A percentile compares a stretch with the other conserved stretches of the same genome.
These are phyloP conservation scores for Penicillium chermesinum DNA, from an alignment of 495 filamentous ascomycete species.

Conservation along the genomic window DNA sequence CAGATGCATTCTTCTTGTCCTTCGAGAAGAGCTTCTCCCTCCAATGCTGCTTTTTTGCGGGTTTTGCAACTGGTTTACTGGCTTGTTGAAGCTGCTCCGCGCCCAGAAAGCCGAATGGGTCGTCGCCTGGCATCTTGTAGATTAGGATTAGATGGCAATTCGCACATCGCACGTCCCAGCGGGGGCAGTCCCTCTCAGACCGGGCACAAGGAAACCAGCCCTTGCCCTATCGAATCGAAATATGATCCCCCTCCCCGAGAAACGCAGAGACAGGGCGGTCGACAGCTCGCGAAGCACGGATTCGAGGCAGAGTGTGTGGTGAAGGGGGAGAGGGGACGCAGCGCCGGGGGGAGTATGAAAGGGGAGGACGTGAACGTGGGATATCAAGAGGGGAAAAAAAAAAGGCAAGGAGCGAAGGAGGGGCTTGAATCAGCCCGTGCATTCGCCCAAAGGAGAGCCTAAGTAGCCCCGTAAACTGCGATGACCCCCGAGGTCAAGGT, in stretches of 20 bases:
- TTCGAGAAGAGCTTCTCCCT: constrained; percentile 45
- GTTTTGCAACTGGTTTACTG: constrained; percentile 27
- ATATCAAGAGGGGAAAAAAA: constrained; percentile 1
- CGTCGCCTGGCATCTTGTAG: constrained; percentile 36
- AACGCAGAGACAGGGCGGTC: constrained; percentile 8
- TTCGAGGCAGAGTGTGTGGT: not conserved
- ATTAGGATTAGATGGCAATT: not conserved
- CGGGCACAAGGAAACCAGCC: constrained; percentile 15
- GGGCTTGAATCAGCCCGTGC: constrained; percentile 13
- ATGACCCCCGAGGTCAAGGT: constrained; percentile 3
- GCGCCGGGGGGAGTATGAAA: constrained; percentile 1
- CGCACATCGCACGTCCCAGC: not conserved
- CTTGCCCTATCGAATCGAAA: constrained; percentile 1
- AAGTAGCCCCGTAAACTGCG: constrained; percentile 7
- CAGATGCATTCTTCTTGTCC: constrained; percentile 32
- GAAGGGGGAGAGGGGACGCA: not conserved
- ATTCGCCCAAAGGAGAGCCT: not conserved
- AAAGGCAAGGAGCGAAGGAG: constrained; percentile 9
- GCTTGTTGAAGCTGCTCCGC: constrained; percentile 31
- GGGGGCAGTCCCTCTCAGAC: not conserved
- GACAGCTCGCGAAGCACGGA: not conserved
- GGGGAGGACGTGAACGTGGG: constrained; percentile 8
- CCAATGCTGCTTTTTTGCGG: constrained; percentile 39
- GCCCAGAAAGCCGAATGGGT: constrained; percentile 36
- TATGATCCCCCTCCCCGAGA: constrained; percentile 4